Evolutionary conservation across 164 flowering plant genomes (phyloP).

Genomic region (Vitis riparia): DNA sequence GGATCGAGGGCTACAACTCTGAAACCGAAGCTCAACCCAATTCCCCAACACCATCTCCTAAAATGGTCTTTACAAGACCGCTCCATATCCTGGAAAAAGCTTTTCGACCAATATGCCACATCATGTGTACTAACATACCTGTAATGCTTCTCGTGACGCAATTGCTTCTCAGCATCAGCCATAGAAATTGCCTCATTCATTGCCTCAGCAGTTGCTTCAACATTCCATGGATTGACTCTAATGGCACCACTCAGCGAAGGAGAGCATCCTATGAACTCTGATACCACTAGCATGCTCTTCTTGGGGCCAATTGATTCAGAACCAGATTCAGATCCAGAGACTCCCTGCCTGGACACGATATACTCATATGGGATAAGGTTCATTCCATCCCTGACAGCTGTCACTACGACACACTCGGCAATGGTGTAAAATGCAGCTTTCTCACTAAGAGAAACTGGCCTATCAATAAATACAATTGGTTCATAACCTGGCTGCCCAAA

Average conservation of each 20-base stretch:
- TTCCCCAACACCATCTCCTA: constrained; percentile 74
- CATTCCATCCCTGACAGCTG: constrained; percentile 87
- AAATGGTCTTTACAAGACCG: constrained; percentile 69
- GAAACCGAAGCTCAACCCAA: constrained; percentile 72
- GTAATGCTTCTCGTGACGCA: constrained; percentile 84
- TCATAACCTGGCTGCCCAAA: constrained; percentile 61
- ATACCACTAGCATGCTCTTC: constrained; percentile 78
- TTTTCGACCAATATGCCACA: constrained; percentile 75
- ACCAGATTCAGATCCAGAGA: constrained; percentile 29
- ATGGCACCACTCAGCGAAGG: constrained; percentile 86
- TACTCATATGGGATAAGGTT: constrained; percentile 81
- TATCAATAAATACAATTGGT: constrained; percentile 64
- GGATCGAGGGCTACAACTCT: constrained; percentile 79
- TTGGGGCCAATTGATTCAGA: constrained; percentile 39
- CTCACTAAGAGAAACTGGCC: constrained; percentile 58
- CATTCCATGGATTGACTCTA: constrained; percentile 76
- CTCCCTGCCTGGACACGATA: constrained; percentile 64
- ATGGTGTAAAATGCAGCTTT: constrained; percentile 62
- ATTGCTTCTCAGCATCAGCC: constrained; percentile 66
- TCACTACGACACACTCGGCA: constrained; percentile 80
- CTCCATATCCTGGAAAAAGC: constrained; percentile 80
- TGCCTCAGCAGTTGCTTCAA: constrained; percentile 73
- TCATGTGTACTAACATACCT: constrained; percentile 75
- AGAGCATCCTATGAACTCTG: constrained; percentile 84
- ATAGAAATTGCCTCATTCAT: constrained; percentile 68